Evolutionary conservation across 768 basidiomycete species (phyloP).

Genomic region (Paxillus involutus): DNA sequence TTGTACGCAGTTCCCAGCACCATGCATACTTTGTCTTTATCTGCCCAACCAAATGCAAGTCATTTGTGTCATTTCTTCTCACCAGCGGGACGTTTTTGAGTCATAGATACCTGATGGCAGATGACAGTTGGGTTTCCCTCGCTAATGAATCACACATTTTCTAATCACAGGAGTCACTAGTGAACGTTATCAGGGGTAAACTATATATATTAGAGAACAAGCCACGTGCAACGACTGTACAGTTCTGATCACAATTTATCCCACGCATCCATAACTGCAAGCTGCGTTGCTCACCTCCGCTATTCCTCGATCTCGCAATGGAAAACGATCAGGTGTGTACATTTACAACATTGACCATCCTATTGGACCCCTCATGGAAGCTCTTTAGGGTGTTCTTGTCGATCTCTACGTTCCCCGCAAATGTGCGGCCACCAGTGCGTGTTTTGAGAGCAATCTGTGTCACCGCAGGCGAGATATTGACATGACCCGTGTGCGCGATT

Average conservation of each 20-base stretch:
- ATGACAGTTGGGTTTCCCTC: too few species aligned
- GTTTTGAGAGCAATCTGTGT: not conserved
- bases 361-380: conserved; percentile 1
- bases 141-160: not conserved
- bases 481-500: conserved; percentile 4
- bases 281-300: not conserved
- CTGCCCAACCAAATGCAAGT: not conserved
- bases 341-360: not conserved
- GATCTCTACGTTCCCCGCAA: conserved; percentile 99
- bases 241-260: conserved; percentile 29
- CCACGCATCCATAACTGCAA: conserved; percentile 22
- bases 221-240: conserved; percentile 22
- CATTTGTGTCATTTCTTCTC: not conserved
- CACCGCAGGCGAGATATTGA: not conserved
- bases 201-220: not conserved
- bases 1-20: not conserved
- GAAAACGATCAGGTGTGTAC: conserved; percentile 85
- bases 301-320: conserved; percentile 48
- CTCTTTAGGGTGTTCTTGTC: conserved; percentile 86
- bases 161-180: not conserved
- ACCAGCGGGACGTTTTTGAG: not conserved
- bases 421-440: conserved; percentile 95
- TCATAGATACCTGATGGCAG: not conserved
- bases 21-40: not conserved
- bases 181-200: not conserved